A percentile compares a stretch with the other conserved stretches of the same genome.
Evolutionary conservation across 768 basidiomycete genomes (phyloP).

Genomic region (Kwoniella mangroviensis): DNA sequence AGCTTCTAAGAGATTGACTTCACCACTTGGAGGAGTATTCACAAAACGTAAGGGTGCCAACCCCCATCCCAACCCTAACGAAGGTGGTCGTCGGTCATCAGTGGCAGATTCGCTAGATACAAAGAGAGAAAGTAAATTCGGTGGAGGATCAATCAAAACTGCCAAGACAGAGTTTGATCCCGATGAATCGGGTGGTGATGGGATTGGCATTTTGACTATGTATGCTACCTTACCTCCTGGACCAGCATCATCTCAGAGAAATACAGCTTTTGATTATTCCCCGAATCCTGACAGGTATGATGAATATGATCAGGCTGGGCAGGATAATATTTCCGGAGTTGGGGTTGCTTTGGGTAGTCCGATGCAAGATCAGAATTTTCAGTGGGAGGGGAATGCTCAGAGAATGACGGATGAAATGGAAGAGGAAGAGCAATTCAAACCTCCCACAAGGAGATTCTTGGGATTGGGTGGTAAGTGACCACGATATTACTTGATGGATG

Average conservation of each 20-base stretch:
- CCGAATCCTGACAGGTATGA: background rate
- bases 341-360: slow-evolving; percentile 9
- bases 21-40: background rate
- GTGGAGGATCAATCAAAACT: background rate
- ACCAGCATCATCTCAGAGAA: background rate
- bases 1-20: background rate
- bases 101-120: background rate
- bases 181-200: background rate
- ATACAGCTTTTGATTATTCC: background rate
- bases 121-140: slow-evolving; percentile 5
- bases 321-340: slow-evolving; percentile 5
- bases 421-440: slow-evolving; percentile 8
- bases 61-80: background rate
- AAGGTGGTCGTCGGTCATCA: background rate
- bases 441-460: slow-evolving; percentile 18
- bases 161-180: slow-evolving; percentile 1
- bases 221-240: slow-evolving; percentile 14
- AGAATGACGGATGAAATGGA: background rate
- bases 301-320: background rate
- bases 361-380: slow-evolving; percentile 11
- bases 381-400: background rate
- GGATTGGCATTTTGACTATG: slow-evolving; percentile 22
- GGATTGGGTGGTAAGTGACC: slow-evolving; percentile 9
- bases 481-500: no score
- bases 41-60: background rate